Evolutionary conservation across 805 yeast species (phyloP), one percentile per base, ranked within the genome.

Genomic region (Grigorovia yakushimaensis): DNA sequence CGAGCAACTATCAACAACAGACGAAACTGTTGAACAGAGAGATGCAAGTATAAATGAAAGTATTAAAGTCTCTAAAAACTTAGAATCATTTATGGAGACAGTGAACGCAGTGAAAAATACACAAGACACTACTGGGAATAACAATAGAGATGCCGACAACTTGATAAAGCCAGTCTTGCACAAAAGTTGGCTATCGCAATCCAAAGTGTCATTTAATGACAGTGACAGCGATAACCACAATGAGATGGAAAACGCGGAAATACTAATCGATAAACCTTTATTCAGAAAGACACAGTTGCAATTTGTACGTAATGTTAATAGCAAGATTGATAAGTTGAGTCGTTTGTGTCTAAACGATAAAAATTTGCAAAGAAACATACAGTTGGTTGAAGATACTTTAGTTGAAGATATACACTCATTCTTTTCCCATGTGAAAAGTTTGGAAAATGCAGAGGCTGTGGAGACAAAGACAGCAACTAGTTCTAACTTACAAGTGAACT

Each of bases 151-250:
- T 15, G 4, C 33, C 13, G 13, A 10, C 20, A 17, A 19, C 2
- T 18, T 41, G 15, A 17, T 33, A 7, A 33, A 15, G 17, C 37
- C 37, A 4, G 17, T 33, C 3, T 33, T 33, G 7, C 37, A 33
- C 10, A 21, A 27, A 18, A 35, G 30, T 40, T 45, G 47, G 47
- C 23, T 45, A 13, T 21, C 35, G 5, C 21, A 45, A 33, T 45
- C 47, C 4, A 45, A 45, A 40, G 47, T 45, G 7, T 30, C 38
- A 18, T 27, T 45, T 4, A 44, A 39, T 20, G 46, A 44, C 18
- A 45, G 43, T 20, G 47, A 45, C 21, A 13, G 15, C 11, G 47
- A 45, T n/a, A 36, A 30, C 15, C 39, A 33, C 9, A 20, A 9
- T 15, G 17, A 33, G 3, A 15, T 15, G 18, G 37, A 15, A 7